phyloP scores from a whole-genome alignment of 2,329 filamentous ascomycete genomes.

The Phaeosphaeriaceae sp. region DNA sequence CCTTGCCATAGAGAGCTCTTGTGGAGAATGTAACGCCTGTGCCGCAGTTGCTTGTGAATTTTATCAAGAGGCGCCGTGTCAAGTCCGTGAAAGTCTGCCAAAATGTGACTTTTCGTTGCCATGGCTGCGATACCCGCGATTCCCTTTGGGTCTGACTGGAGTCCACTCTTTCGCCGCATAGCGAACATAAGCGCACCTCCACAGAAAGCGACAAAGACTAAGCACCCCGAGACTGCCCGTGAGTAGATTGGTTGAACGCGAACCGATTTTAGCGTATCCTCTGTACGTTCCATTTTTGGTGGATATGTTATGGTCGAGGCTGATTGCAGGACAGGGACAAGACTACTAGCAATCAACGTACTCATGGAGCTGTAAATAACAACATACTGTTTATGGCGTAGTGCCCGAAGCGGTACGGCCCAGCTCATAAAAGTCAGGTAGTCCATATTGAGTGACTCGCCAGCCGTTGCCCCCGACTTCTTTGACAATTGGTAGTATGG shows the following conservation, averaged over 20 bases:
- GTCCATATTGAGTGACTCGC: slow-evolving; percentile 71
- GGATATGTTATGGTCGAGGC: slow-evolving; percentile 66
- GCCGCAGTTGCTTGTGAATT: slow-evolving; percentile 71
- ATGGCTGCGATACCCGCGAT: slow-evolving; percentile 77
- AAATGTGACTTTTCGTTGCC: slow-evolving; percentile 74
- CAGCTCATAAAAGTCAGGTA: slow-evolving; percentile 74
- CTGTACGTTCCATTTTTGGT: slow-evolving; percentile 55
- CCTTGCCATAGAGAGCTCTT: slow-evolving; percentile 75
- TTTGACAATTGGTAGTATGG: slow-evolving; percentile 55
- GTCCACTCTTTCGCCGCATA: slow-evolving; percentile 68
- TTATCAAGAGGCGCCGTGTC: slow-evolving; percentile 70
- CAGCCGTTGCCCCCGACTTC: slow-evolving; percentile 45
- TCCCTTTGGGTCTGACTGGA: slow-evolving; percentile 72
- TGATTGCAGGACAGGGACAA: slow-evolving; percentile 72
- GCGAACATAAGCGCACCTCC: slow-evolving; percentile 66
- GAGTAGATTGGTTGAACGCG: slow-evolving; percentile 65
- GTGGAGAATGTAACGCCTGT: slow-evolving; percentile 70
- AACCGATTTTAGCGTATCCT: slow-evolving; percentile 59
- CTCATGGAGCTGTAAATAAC: slow-evolving; percentile 71
- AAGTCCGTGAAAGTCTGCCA: slow-evolving; percentile 75
- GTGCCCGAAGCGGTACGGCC: slow-evolving; percentile 67
- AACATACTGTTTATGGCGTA: slow-evolving; percentile 69
- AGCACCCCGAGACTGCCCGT: slow-evolving; percentile 63
- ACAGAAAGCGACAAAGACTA: slow-evolving; percentile 64
- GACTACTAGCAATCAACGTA: slow-evolving; percentile 68